Percentiles rank a stretch among this genome's conserved stretches.
These are phyloP conservation scores for Magnaporthiopsis incrustans DNA, from an alignment of 2,329 filamentous ascomycete species.

Conservation along the genomic window DNA sequence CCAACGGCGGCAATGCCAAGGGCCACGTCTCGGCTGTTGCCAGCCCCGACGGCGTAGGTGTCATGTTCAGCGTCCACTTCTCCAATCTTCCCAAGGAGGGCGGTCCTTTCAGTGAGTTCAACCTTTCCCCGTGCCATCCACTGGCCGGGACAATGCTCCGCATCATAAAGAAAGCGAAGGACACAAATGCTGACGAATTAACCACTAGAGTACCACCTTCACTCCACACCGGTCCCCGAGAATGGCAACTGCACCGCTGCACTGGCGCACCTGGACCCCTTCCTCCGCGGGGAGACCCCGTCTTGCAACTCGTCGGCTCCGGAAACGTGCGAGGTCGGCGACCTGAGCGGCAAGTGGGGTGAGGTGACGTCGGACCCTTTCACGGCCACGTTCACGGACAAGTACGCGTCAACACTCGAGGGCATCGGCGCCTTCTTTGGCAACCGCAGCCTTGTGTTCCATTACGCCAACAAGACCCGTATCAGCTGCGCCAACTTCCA, in stretches of 20 bases:
- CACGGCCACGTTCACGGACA: constrained; percentile 43
- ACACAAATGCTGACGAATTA: constrained; percentile 11
- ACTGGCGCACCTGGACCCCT: constrained; percentile 64
- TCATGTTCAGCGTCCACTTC: constrained; percentile 22
- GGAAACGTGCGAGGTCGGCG: constrained; percentile 66
- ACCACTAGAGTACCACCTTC: constrained; percentile 61
- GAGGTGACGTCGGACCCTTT: constrained; percentile 45
- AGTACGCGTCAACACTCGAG: constrained; percentile 45
- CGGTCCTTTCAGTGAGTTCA: constrained; percentile 28
- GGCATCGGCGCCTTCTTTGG: constrained; percentile 52
- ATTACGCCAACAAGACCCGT: constrained; percentile 56
- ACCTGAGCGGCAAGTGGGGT: constrained; percentile 68
- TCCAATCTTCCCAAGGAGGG: constrained; percentile 23
- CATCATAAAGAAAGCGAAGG: neutral
- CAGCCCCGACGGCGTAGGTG: constrained; percentile 20
- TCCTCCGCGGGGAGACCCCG: constrained; percentile 51
- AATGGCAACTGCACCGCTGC: constrained; percentile 66
- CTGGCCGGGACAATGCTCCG: neutral
- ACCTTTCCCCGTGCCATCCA: constrained; percentile 21
- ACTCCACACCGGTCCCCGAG: constrained; percentile 52
- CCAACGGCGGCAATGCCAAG: constrained; percentile 43
- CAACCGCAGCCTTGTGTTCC: constrained; percentile 56
- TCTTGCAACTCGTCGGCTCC: constrained; percentile 50
- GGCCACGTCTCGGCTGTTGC: constrained; percentile 22
- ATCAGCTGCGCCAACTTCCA: constrained; percentile 58